Conservation (phyloP, 2,329 filamentous ascomycete species). For the Thielaviopsis ethacetica region DNA sequence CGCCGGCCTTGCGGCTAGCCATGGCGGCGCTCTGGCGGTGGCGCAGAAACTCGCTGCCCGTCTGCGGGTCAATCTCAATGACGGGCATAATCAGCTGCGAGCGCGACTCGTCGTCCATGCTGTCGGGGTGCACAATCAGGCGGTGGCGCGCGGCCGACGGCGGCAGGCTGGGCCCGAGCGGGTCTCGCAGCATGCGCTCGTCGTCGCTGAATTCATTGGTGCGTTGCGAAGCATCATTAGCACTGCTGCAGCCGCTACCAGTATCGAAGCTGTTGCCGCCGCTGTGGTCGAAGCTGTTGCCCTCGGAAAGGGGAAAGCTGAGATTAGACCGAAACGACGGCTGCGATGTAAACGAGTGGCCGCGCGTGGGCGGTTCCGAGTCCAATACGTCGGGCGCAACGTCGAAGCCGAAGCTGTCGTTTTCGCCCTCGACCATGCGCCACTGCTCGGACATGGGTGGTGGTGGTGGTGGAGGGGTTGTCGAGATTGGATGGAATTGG, state of each 20-base stretch:
- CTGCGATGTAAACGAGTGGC: conserved; percentile 28
- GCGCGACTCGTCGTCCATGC: conserved; percentile 10
- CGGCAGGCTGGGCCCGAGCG: conserved; percentile 13
- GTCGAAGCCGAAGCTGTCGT: conserved; percentile 43
- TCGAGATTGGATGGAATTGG: neutral
- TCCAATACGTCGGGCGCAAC: conserved; percentile 28
- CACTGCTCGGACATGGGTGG: conserved; percentile 40
- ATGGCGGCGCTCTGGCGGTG: neutral
- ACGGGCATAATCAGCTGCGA: neutral
- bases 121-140: conserved; percentile 11
- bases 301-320: conserved; percentile 32
- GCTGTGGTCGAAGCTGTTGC: conserved; percentile 33
- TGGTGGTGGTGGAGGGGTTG: conserved; percentile 19
- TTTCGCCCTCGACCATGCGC: conserved; percentile 44
- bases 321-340: conserved; percentile 25
- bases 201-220: conserved; percentile 12
- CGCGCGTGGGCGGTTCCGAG: conserved; percentile 22
- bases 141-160: conserved; percentile 14
- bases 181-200: conserved; percentile 18
- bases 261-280: conserved; percentile 23
- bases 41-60: neutral
- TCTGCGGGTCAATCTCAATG: neutral
- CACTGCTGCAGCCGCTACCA: neutral
- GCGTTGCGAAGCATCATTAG: conserved; percentile 21
- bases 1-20: neutral